phyloP scores from a whole-genome alignment of 768 basidiomycete genomes.

The Pisolithus orientalis region DNA sequence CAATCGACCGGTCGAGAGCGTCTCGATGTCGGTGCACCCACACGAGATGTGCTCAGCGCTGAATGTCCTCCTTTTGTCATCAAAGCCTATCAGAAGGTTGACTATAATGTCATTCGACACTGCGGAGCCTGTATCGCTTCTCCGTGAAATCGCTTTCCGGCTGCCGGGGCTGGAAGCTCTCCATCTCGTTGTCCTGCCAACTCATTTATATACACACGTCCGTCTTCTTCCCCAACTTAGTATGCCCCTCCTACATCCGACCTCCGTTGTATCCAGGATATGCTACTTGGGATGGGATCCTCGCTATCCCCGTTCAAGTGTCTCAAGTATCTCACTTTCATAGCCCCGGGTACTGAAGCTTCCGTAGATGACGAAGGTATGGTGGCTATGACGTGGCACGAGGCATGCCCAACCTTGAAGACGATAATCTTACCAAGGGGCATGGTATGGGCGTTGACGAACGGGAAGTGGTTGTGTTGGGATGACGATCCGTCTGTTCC shows the following conservation, averaged over 20 bases:
- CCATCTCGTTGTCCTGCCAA: conserved; percentile 52
- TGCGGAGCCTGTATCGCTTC: conserved; percentile 35
- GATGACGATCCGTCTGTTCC: conserved; percentile 11
- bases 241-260: no score
- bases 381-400: conserved; percentile 51
- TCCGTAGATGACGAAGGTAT: conserved; percentile 36
- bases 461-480: conserved; percentile 19
- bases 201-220: conserved; percentile 38
- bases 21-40: conserved; percentile 48
- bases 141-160: conserved; percentile 41
- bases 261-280: conserved; percentile 25
- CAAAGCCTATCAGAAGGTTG: conserved; percentile 38
- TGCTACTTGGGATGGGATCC: conserved; percentile 35
- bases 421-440: conserved; percentile 64
- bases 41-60: conserved; percentile 35
- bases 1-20: conserved; percentile 43
- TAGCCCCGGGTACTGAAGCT: conserved; percentile 34
- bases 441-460: conserved; percentile 47
- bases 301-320: conserved; percentile 38
- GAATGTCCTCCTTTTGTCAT: conserved; percentile 35
- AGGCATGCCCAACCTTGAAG: conserved; percentile 51
- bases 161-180: conserved; percentile 51
- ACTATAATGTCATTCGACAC: conserved; percentile 57
- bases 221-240: conserved; percentile 14
- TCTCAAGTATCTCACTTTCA: conserved; percentile 51